Conservation (phyloP, 805 yeast genomes). For the Saturnispora ahearnii region DNA sequence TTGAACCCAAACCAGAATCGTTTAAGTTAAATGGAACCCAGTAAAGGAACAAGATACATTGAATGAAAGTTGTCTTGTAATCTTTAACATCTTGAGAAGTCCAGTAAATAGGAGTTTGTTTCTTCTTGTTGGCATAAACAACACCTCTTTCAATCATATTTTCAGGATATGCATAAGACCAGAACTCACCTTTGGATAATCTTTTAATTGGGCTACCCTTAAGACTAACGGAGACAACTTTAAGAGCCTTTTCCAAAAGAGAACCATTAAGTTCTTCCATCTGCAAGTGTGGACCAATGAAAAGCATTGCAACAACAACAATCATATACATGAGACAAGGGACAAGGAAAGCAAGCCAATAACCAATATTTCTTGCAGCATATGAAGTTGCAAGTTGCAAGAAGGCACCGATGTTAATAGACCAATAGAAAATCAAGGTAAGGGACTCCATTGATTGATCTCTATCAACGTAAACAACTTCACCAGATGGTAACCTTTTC, state of each 20-base stretch:
- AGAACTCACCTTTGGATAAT: conserved; percentile 33
- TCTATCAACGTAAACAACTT: conserved; percentile 50
- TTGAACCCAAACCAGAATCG: conserved; percentile 41
- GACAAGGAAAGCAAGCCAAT: conserved; percentile 45
- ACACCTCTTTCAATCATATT: conserved; percentile 38
- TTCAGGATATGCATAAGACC: conserved; percentile 43
- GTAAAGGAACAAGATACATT: conserved; percentile 39
- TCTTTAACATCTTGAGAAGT: conserved; percentile 41
- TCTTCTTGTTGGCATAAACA: conserved; percentile 22
- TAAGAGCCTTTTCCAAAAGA: conserved; percentile 35
- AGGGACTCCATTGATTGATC: conserved; percentile 33
- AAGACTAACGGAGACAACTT: conserved; percentile 35
- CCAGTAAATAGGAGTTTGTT: conserved; percentile 28
- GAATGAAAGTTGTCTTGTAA: conserved; percentile 33
- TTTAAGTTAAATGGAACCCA: conserved; percentile 31
- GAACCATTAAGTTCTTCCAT: conserved; percentile 37
- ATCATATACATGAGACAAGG: conserved; percentile 49
- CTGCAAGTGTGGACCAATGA: conserved; percentile 27
- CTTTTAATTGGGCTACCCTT: conserved; percentile 37
- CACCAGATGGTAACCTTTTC: conserved; percentile 51
- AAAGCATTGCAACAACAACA: conserved; percentile 40
- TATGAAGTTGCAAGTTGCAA: conserved; percentile 44
- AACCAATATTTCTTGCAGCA: conserved; percentile 43
- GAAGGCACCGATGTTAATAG: conserved; percentile 48
- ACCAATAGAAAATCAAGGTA: conserved; percentile 43